These are phyloP conservation scores for Candida frijolesensis DNA, from an alignment of 1,139 yeast species.

Conservation along the genomic window DNA sequence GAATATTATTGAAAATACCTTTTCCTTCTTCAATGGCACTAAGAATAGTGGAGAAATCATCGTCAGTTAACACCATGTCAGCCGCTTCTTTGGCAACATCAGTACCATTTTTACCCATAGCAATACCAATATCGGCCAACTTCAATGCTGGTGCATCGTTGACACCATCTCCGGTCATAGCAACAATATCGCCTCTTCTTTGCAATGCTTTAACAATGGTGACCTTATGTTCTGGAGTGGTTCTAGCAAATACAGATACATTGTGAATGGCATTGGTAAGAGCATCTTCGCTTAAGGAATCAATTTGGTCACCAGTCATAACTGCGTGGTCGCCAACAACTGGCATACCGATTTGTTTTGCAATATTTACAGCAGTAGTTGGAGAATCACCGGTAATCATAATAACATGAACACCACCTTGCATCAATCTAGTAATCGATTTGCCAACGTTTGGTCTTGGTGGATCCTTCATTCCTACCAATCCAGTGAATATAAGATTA, in stretches of 20 bases:
- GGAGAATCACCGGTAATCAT: slow-evolving; percentile 98
- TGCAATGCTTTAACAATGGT: slow-evolving; percentile 90
- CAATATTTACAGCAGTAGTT: slow-evolving; percentile 89
- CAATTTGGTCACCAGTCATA: slow-evolving; percentile 82
- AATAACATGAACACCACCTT: slow-evolving; percentile 92
- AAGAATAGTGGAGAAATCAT: slow-evolving; percentile 89
- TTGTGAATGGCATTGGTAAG: slow-evolving; percentile 74
- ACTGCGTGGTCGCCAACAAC: slow-evolving; percentile 66
- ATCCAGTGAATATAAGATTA: slow-evolving; percentile 75
- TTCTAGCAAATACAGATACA: slow-evolving; percentile 92
- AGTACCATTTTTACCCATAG: slow-evolving; percentile 96
- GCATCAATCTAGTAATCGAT: slow-evolving; percentile 72
- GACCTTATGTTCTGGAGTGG: slow-evolving; percentile 95
- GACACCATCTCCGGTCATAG: slow-evolving; percentile 99
- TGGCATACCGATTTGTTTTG: slow-evolving; percentile 91
- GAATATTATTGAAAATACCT: slow-evolving; percentile 92
- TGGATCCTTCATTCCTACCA: slow-evolving; percentile 95
- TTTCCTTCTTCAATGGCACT: slow-evolving; percentile 96
- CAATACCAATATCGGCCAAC: slow-evolving; percentile 94
- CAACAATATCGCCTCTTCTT: slow-evolving; percentile 91
- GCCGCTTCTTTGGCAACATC: slow-evolving; percentile 99
- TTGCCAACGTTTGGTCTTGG: slow-evolving; percentile 83
- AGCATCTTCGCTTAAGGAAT: slow-evolving; percentile 66
- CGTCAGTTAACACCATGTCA: slow-evolving; percentile 96
- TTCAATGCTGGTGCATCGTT: slow-evolving; percentile 99